Conservation (phyloP, 2,329 filamentous ascomycete genomes). For the Ceratocystis eucalypticola region DNA sequence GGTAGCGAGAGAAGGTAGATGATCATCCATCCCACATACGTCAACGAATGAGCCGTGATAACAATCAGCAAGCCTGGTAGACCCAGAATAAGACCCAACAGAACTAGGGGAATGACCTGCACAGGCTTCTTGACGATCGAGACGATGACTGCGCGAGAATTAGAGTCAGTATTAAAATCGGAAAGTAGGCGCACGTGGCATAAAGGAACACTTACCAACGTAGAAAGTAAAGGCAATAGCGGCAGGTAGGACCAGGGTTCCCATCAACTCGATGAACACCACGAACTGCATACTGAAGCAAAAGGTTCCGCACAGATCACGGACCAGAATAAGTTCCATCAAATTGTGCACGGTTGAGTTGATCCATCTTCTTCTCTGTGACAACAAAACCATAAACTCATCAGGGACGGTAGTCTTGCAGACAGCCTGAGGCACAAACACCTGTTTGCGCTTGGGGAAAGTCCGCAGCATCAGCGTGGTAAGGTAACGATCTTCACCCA, state of each 20-base stretch:
- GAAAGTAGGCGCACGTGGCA: conserved; percentile 9
- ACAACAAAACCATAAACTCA: conserved; percentile 78
- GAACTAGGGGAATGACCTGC: conserved; percentile 79
- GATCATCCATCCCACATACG: conserved; percentile 91
- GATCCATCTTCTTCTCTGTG: conserved; percentile 94
- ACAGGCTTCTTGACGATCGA: conserved; percentile 65
- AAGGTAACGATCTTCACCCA: conserved; percentile 89
- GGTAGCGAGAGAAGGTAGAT: conserved; percentile 90
- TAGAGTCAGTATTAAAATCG: conserved; percentile 13
- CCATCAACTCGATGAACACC: conserved; percentile 86
- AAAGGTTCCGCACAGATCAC: conserved; percentile 94
- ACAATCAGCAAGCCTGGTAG: conserved; percentile 85
- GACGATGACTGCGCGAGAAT: conserved; percentile 50
- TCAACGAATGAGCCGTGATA: conserved; percentile 80
- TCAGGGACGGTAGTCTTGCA: conserved; percentile 98
- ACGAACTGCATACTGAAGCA: conserved; percentile 99
- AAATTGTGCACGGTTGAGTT: conserved; percentile 98
- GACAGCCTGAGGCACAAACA: conserved; percentile 95
- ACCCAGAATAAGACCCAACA: conserved; percentile 82
- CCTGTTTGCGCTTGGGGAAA: conserved; percentile 96
- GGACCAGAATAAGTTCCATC: conserved; percentile 90
- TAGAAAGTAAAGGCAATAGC: conserved; percentile 97
- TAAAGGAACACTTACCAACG: conserved; percentile 50
- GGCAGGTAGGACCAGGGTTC: conserved; percentile 85
- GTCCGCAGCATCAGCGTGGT: conserved; percentile 97